Base-by-base conservation (phyloP, 441 rosid genomes). In the Dalechampia spathulata region DNA sequence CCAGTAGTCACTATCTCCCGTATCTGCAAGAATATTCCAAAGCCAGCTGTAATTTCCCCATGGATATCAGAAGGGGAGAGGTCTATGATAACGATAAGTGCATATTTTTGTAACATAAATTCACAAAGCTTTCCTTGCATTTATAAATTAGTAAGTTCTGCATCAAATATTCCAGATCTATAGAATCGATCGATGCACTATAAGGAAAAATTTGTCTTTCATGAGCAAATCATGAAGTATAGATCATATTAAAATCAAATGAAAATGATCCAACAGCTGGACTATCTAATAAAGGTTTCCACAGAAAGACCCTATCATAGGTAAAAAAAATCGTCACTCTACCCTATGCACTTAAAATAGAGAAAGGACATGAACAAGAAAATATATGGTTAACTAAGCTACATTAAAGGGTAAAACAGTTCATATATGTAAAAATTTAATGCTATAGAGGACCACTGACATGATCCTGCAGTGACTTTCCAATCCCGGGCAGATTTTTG, bases 1-100 rank as follows among this genome's bases (percentile, higher is more conserved):
- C 97, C 93, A 37, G 90, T 87, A 30, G 83, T 76, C 55, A 83
- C 75, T 52, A 93, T 93, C 83, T 93, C 99, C 73, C 89, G 97
- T 69, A 89, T 89, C 99, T 89, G 85, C 64, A 71, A 47, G 52
- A 28, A 62, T 41, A 61, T 54, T 58, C 58, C 70, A 67, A 43
- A 16, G 34, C 48, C 46, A 42, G 39, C 55, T 28, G 26, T 51
- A 53, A 64, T 14, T 30, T 46, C 25, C 44, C 49, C 22, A 41
- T n/a, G n/a, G 40, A 8, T 42, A 37, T 28, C 22, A 36, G 46
- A 28, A 37, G 6, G 7, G 17, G 36, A 55, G 49, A 50, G 21
- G 11, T 39, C 14, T 39, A 14, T 37, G 27, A 36, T 39, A 7
- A 17, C 21, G 14, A 36, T 17, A 59, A 56, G 22, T 51, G 54